A percentile compares a stretch with the other conserved stretches of the same genome.
Conservation (phyloP, 768 basidiomycete genomes). For the Amanita molliuscula region DNA sequence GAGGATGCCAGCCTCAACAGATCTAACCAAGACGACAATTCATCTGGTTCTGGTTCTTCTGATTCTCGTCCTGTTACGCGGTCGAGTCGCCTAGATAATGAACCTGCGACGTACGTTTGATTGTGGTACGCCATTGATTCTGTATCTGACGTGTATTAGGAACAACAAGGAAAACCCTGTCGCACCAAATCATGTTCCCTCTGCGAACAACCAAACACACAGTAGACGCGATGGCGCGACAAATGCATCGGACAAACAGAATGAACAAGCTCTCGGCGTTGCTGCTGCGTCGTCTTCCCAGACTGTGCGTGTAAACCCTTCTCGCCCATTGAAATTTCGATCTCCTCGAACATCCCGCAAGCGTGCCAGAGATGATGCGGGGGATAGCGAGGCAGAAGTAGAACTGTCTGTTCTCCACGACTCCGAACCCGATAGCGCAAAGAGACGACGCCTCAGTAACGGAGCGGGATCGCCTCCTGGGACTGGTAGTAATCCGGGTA, state of each 20-base stretch:
- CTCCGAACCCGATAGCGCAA: not conserved
- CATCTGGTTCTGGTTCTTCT: not conserved
- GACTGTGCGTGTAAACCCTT: not conserved
- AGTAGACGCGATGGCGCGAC: not conserved
- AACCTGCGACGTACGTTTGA: conserved; percentile 1
- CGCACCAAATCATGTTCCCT: not conserved
- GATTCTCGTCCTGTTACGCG: not conserved
- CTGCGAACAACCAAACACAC: no score
- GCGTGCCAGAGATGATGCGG: conserved; percentile 4
- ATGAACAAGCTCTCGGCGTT: not conserved
- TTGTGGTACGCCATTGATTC: not conserved
- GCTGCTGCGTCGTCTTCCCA: not conserved
- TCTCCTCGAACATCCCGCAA: conserved; percentile 5
- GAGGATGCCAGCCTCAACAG: not conserved
- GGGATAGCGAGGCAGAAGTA: conserved; percentile 10
- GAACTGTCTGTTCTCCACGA: conserved; percentile 6
- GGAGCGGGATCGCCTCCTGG: not conserved
- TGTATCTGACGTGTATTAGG: not conserved
- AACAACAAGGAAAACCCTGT: not conserved
- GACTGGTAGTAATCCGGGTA: not conserved
- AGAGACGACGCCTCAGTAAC: not conserved
- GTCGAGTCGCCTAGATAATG: not conserved
- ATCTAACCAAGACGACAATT: not conserved
- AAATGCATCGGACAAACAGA: not conserved
- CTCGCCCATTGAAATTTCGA: not conserved